These are phyloP conservation scores for Nannochloris sp. DNA, from an alignment of 139 green algal genomes.

Conservation along the genomic window DNA sequence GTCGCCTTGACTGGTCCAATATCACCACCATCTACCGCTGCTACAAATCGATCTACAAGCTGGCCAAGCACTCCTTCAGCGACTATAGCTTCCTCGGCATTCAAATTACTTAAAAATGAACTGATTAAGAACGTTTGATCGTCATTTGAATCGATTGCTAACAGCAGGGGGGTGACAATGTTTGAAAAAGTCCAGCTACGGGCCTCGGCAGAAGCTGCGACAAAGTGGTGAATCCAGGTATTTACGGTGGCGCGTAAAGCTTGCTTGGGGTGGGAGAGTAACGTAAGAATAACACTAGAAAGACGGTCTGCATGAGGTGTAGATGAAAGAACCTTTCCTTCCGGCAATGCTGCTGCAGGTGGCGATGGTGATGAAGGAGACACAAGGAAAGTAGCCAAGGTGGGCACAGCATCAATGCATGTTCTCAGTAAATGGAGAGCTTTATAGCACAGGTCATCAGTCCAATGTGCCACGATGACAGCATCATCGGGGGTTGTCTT, in stretches of 20 bases:
- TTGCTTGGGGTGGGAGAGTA: neutral
- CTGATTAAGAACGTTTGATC: conserved; percentile 12
- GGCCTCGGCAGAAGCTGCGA: neutral
- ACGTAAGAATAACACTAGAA: conserved; percentile 3
- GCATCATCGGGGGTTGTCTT: too few species aligned
- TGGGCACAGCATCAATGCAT: neutral
- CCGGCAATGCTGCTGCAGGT: neutral
- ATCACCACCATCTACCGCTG: neutral
- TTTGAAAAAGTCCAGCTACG: conserved; percentile 12
- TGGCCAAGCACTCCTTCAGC: conserved; percentile 14
- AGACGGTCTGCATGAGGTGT: neutral
- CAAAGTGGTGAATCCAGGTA: conserved; percentile 6
- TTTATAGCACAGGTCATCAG: conserved; percentile 4
- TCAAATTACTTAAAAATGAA: conserved; percentile 9
- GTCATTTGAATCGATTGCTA: neutral
- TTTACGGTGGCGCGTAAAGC: neutral
- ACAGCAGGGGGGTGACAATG: conserved; percentile 17
- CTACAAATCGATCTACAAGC: conserved; percentile 19
- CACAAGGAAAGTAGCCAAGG: too few species aligned
- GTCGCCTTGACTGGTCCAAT: neutral
- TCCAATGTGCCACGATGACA: conserved; percentile 1
- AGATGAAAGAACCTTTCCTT: neutral
- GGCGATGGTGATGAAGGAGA: neutral
- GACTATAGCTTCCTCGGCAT: conserved; percentile 21
- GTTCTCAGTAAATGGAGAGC: conserved; percentile 13